Evolutionary conservation across 2,329 filamentous ascomycete species (phyloP).

Genomic region (Cercospora janseana): DNA sequence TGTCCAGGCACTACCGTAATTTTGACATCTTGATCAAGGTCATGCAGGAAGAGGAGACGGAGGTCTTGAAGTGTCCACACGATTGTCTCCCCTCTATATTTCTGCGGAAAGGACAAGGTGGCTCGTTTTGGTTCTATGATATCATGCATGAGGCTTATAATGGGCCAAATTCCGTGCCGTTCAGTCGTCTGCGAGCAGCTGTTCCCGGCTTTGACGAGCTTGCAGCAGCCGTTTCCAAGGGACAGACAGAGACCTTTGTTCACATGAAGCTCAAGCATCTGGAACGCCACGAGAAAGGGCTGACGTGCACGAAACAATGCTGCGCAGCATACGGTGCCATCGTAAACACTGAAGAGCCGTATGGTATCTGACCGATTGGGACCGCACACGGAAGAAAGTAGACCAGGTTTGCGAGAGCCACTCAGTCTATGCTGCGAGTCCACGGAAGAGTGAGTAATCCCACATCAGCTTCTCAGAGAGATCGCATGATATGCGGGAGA

Average conservation of each 20-base stretch:
- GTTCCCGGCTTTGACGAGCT: conserved; percentile 8
- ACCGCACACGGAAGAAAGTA: no score
- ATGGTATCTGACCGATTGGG: no score
- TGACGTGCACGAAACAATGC: not conserved
- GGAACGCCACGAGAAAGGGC: not conserved
- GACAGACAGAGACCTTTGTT: conserved; percentile 1
- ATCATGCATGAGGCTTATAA: conserved; percentile 11
- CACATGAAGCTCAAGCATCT: not conserved
- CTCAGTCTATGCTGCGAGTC: no score
- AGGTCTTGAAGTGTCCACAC: not conserved
- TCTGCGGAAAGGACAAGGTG: not conserved
- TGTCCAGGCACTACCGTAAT: not conserved
- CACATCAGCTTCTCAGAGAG: no score
- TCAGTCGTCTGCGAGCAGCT: conserved; percentile 1
- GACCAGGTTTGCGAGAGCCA: no score
- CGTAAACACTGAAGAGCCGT: no score
- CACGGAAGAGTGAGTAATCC: no score
- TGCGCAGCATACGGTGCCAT: no score
- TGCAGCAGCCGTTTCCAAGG: conserved; percentile 9
- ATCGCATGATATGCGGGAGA: no score
- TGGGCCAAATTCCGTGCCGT: conserved; percentile 3
- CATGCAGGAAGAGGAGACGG: not conserved
- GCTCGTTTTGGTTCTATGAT: conserved; percentile 12
- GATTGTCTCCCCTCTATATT: conserved; percentile 7
- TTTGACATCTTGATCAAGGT: not conserved